Evolutionary conservation across 2,329 filamentous ascomycete species (phyloP).

Genomic region (Ophiocordyceps sinensis): DNA sequence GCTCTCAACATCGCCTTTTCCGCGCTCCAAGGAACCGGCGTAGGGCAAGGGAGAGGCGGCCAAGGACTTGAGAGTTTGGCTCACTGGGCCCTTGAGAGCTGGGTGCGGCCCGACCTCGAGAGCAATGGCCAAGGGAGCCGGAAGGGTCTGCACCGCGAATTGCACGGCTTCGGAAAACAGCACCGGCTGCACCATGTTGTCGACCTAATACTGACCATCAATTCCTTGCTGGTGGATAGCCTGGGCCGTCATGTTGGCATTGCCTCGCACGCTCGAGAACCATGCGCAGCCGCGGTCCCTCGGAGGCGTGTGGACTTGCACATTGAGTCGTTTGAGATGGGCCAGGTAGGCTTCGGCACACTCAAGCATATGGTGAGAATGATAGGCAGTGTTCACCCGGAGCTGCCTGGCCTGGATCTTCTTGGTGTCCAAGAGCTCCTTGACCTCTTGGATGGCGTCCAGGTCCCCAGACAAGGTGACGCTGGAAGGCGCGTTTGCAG

Average conservation of each 20-base stretch:
- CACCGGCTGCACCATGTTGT: slow-evolving; percentile 12
- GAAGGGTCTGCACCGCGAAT: slow-evolving; percentile 8
- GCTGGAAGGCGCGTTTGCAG: slow-evolving; percentile 11
- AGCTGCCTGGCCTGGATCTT: slow-evolving; percentile 16
- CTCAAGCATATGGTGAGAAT: slow-evolving; percentile 23
- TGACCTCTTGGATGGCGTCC: slow-evolving; percentile 11
- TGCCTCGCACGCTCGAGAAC: slow-evolving; percentile 13
- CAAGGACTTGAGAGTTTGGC: slow-evolving; percentile 14
- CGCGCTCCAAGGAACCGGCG: slow-evolving; percentile 8
- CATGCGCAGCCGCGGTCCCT: slow-evolving; percentile 7
- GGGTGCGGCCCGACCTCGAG: slow-evolving; percentile 24
- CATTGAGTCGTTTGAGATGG: slow-evolving; percentile 4
- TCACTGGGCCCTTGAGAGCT: slow-evolving; percentile 24
- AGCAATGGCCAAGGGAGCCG: slow-evolving; percentile 4
- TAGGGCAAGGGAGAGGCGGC: slow-evolving; percentile 8
- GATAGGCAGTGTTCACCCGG: slow-evolving; percentile 24
- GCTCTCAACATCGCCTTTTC: slow-evolving; percentile 6
- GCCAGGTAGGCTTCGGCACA: slow-evolving; percentile 11
- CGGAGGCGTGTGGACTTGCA: slow-evolving; percentile 5
- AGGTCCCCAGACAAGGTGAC: slow-evolving; percentile 16
- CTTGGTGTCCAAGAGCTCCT: slow-evolving; percentile 9
- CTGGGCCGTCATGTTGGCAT: slow-evolving; percentile 7
- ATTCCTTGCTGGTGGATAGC: slow-evolving; percentile 6
- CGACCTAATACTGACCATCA: slow-evolving; percentile 10
- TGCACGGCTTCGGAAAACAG: slow-evolving; percentile 10